phyloP scores from a whole-genome alignment of 2,329 filamentous ascomycete genomes.

The Colletotrichum chrysophilum region DNA sequence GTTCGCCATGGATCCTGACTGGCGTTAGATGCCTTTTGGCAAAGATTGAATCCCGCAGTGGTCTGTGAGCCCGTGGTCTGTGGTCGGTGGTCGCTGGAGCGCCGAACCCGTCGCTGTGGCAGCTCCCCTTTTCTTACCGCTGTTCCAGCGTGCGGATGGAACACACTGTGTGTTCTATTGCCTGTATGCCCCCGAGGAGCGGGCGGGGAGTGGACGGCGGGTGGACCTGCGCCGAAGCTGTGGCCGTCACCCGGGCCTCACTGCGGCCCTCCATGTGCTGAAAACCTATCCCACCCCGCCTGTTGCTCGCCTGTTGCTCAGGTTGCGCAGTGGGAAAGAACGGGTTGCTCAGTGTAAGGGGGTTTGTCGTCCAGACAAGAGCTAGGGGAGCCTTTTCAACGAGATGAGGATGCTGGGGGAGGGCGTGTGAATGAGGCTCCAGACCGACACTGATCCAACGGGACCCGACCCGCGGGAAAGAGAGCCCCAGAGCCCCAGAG shows the following conservation, averaged over 20 bases:
- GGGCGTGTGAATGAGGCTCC: not conserved
- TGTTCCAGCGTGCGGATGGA: not conserved
- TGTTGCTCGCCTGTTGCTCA: not conserved
- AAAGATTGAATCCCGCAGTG: constrained; percentile 1
- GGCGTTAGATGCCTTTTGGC: constrained; percentile 7
- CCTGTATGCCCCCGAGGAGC: not conserved
- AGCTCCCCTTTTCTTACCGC: not conserved
- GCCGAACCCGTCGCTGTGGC: not conserved
- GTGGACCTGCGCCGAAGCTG: not conserved
- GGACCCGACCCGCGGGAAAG: not conserved
- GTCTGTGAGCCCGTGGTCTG: constrained; percentile 17
- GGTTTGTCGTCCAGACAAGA: not conserved
- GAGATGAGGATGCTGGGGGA: not conserved
- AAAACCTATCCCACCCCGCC: not conserved
- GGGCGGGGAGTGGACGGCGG: not conserved
- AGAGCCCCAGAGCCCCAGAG: not conserved
- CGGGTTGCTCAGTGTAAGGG: constrained; percentile 21
- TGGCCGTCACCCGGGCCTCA: not conserved
- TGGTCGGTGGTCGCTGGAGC: constrained; percentile 7
- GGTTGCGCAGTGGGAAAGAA: not conserved
- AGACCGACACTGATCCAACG: not conserved
- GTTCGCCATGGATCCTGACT: constrained; percentile 4
- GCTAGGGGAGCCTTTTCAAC: not conserved
- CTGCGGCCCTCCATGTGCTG: not conserved
- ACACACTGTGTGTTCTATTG: not conserved